Conservation (phyloP, 1,139 yeast genomes). For the Pichia sp. region DNA sequence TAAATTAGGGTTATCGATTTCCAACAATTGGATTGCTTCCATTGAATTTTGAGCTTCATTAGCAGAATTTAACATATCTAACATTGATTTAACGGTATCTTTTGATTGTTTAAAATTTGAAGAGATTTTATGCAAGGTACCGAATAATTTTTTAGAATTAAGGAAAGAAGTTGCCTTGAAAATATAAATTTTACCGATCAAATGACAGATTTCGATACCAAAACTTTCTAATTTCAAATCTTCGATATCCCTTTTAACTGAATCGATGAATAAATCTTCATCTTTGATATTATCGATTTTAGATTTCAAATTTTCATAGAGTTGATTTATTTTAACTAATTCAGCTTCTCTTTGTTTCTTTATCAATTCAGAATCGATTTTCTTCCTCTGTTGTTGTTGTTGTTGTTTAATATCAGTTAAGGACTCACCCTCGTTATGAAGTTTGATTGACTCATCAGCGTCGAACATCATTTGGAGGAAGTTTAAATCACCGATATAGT, state of each 20-base stretch:
- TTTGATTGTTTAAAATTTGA: conserved; percentile 83
- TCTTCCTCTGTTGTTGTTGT: conserved; percentile 28
- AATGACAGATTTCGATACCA: conserved; percentile 83
- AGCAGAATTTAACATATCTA: conserved; percentile 78
- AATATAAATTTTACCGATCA: conserved; percentile 66
- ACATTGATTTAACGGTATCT: conserved; percentile 75
- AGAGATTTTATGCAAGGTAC: conserved; percentile 64
- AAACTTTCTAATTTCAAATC: conserved; percentile 88
- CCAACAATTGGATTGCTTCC: conserved; percentile 71
- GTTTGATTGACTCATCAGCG: conserved; percentile 22
- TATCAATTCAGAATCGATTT: conserved; percentile 44
- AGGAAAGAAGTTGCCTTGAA: conserved; percentile 54
- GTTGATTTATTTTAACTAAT: conserved; percentile 46
- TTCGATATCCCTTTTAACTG: conserved; percentile 52
- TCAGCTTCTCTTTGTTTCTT: conserved; percentile 51
- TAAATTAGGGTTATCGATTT: conserved; percentile 40
- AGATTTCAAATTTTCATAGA: conserved; percentile 39
- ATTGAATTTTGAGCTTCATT: conserved; percentile 84
- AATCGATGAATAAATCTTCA: conserved; percentile 6
- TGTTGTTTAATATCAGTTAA: not conserved
- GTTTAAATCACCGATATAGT: conserved; percentile 72
- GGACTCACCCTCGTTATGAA: not conserved
- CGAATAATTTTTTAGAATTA: conserved; percentile 75
- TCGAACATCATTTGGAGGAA: conserved; percentile 53
- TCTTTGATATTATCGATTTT: conserved; percentile 31